A percentile compares a stretch with the other conserved stretches of the same genome.
Conservation (phyloP, 1,139 yeast species). For the Pichia sp. region DNA sequence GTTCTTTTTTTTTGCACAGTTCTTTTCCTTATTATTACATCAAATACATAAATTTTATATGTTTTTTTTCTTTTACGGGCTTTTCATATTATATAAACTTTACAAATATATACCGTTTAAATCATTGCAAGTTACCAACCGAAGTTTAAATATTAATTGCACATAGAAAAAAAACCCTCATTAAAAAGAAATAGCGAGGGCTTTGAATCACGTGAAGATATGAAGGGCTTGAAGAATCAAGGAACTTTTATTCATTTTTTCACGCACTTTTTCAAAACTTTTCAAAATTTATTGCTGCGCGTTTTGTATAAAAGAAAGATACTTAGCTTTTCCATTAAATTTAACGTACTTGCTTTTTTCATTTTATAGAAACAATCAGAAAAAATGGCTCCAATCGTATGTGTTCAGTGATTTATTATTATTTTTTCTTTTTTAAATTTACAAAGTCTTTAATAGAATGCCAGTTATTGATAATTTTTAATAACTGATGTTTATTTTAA, state of each 20-base stretch:
- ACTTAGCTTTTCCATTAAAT: background rate
- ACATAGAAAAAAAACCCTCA: too few species aligned
- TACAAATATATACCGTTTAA: too few species aligned
- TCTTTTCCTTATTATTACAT: background rate
- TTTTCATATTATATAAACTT: too few species aligned
- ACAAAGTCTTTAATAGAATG: constrained; percentile 17
- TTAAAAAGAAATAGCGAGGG: too few species aligned
- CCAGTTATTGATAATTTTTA: constrained; percentile 1
- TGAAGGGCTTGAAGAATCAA: background rate
- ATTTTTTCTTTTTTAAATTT: background rate
- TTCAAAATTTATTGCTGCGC: background rate
- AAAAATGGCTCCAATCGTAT: constrained; percentile 87
- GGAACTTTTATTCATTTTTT: background rate
- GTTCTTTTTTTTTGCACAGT: background rate
- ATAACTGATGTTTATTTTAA: constrained; percentile 18
- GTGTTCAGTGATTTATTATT: constrained; percentile 33
- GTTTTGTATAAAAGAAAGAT: background rate
- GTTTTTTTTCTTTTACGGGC: background rate
- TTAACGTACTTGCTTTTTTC: too few species aligned
- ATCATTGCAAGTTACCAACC: too few species aligned
- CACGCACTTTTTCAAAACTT: background rate
- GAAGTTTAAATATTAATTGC: too few species aligned
- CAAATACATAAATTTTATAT: background rate
- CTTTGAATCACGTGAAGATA: background rate
- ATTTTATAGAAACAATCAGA: background rate